Base-by-base conservation (phyloP, 805 yeast genomes). In the Ogataea nitratoaversa region DNA sequence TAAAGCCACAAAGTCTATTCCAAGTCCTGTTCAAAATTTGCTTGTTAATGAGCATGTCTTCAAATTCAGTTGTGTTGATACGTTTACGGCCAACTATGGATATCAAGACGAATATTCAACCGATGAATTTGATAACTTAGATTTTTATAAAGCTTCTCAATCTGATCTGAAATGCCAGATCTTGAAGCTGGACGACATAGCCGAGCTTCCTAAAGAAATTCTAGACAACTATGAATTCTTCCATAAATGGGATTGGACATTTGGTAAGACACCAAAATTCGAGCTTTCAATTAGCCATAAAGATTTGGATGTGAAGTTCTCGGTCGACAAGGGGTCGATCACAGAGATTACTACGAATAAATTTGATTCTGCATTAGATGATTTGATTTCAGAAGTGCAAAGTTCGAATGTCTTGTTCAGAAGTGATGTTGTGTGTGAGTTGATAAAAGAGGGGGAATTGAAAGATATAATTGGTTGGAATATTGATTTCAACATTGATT, bases 191-290 rank as follows among this genome's bases (percentile, higher is more conserved):
- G 60, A 59, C 18, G 48, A 51, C 32, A 32, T 49, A 5, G 28
- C 38, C 3, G 49, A 53, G 5, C 38, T 65, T 9, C 68, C 68
- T 0, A 16, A 49, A 1, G 78, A 76, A 24, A 65, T 84, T 0
- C 22, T 40, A 2, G 52, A 66, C 3, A 63, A 66, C 0, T 67
- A 69, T 24, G 42, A 60, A 0, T 70, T 70, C 20, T 62, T 87
- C 16, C 54, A 64, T 32, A 60, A 70, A 17, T 83, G 93, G 84
- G 66, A 74, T 2, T 90, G 96, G 95, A 75, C 66, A 28, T 88
- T 65, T 59, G 90, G 88, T 1, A 67, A 71, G 17, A 83, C 96
- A 0, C 96, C 97, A 0, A 70, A 67, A 43, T 93, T 91, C 57
- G 67, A 72, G 30, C 78, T 84, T 42, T 52, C 54, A 1, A 56